These are phyloP conservation scores for Kwoniella mangroviensis DNA, from an alignment of 768 basidiomycete genomes.

Conservation along the genomic window DNA sequence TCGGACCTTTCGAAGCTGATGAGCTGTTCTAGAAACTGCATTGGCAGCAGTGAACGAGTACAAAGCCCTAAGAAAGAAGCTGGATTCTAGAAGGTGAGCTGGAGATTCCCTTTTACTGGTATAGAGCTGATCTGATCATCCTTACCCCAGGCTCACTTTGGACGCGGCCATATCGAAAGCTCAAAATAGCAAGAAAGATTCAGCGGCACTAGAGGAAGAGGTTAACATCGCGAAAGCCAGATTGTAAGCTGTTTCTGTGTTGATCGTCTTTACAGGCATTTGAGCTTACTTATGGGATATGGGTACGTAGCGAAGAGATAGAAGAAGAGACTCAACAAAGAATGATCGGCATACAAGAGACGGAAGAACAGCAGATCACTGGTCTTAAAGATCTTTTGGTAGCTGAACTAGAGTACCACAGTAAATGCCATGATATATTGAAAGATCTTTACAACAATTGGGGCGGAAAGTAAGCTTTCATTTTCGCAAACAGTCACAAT, in stretches of 20 bases:
- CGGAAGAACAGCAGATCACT: constrained; percentile 72
- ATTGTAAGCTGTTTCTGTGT: no score
- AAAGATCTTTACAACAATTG: constrained; percentile 71
- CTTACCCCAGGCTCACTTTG: constrained; percentile 66
- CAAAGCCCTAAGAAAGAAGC: constrained; percentile 76
- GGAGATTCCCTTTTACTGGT: neutral
- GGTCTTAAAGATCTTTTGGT: constrained; percentile 76
- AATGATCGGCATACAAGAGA: constrained; percentile 78
- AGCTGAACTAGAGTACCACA: constrained; percentile 72
- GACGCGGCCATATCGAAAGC: constrained; percentile 75
- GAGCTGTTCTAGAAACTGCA: constrained; percentile 59
- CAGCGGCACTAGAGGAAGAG: constrained; percentile 78
- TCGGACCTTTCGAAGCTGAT: neutral
- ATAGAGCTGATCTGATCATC: constrained; percentile 10
- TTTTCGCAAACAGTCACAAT: neutral
- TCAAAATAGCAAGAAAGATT: constrained; percentile 79
- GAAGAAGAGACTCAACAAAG: constrained; percentile 80
- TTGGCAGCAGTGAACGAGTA: constrained; percentile 82
- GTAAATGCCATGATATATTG: constrained; percentile 74
- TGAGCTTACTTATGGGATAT: no score
- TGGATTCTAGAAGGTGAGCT: constrained; percentile 77
- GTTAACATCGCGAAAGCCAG: constrained; percentile 71
- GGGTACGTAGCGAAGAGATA: constrained; percentile 77
- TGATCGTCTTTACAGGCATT: no score
- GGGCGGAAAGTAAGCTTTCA: constrained; percentile 66